Evolutionary conservation across 805 yeast species (phyloP).

Genomic region (Yueomyces sp.): DNA sequence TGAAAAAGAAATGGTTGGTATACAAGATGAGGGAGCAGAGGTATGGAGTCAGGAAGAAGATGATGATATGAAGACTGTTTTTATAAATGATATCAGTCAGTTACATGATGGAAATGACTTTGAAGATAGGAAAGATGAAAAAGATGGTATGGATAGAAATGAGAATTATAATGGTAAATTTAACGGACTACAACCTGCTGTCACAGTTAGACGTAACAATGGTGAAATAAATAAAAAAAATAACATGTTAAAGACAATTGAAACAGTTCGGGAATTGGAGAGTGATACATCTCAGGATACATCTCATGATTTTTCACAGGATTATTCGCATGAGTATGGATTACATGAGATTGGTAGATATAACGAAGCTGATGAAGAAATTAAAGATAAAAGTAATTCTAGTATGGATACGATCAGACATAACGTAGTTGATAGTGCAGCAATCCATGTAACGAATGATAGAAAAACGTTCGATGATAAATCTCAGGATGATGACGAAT

Average conservation of each 20-base stretch:
- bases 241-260: conserved; percentile 1
- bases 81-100: conserved; percentile 1
- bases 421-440: neutral
- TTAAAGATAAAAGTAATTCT: too few relatives aligned
- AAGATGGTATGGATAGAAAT: neutral
- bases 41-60: neutral
- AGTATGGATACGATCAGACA: neutral
- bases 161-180: neutral
- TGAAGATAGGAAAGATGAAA: conserved; percentile 1
- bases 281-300: conserved; percentile 14
- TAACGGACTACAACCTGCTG: conserved; percentile 8
- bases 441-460: neutral
- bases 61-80: conserved; percentile 2
- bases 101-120: neutral
- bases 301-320: too few relatives aligned
- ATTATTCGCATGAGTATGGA: too few relatives aligned
- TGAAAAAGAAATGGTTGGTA: neutral
- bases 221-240: conserved; percentile 2
- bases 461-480: neutral
- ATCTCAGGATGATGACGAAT: neutral
- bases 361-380: too few relatives aligned
- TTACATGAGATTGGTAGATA: too few relatives aligned
- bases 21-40: neutral
- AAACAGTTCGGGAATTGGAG: conserved; percentile 10
- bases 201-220: conserved; percentile 8